Percentiles rank a stretch among this genome's conserved stretches.
phyloP scores from a whole-genome alignment of 805 yeast genomes.

The Saccharomycopsis sp. region DNA sequence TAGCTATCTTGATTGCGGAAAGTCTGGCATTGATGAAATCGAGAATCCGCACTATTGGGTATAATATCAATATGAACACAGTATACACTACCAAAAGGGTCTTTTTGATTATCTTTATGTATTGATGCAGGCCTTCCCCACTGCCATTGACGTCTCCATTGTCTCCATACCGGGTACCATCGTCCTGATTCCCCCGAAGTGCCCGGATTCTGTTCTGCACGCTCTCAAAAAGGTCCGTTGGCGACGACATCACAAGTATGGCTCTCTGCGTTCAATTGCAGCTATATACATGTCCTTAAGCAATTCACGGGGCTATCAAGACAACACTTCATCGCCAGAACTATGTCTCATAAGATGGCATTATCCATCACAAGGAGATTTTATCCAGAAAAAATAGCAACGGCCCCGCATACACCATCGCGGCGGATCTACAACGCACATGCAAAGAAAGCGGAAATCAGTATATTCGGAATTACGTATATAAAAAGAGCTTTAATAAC shows the following conservation, averaged over 20 bases:
- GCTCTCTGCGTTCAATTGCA: no score
- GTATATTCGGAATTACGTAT: not conserved
- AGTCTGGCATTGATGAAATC: constrained; percentile 15
- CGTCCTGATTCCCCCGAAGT: not conserved
- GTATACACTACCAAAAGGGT: not conserved
- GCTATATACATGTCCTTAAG: no score
- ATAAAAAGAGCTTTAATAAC: not conserved
- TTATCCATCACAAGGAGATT: no score
- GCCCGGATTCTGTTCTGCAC: not conserved
- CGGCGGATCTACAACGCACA: no score
- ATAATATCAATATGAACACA: not conserved
- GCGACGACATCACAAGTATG: not conserved
- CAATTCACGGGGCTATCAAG: no score
- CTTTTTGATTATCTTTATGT: no score
- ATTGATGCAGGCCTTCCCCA: no score
- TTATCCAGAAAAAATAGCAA: no score
- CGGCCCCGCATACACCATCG: no score
- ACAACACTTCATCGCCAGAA: no score
- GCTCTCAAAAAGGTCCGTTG: not conserved
- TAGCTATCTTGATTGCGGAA: constrained; percentile 32
- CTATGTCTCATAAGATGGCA: no score
- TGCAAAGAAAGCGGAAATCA: not conserved
- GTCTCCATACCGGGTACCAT: no score
- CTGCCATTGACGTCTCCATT: not conserved
- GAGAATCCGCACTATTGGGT: not conserved